These are phyloP conservation scores for Gentiana dahurica DNA, from an alignment of 257 asterid species.

Conservation along the genomic window DNA sequence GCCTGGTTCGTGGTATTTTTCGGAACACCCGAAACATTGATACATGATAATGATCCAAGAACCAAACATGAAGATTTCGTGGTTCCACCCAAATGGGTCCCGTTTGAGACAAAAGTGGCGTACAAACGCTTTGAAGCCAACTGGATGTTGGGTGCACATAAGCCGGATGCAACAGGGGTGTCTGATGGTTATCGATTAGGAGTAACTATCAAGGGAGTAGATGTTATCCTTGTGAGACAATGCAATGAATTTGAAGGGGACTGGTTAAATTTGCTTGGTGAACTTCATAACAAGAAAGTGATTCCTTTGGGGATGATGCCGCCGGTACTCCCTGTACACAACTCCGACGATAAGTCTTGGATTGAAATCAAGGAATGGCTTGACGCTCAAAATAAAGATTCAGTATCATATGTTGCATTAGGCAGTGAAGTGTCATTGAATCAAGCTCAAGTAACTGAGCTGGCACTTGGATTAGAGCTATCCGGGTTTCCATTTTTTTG, in stretches of 20 bases:
- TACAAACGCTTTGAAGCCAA: constrained; percentile 6
- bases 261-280: constrained; percentile 16
- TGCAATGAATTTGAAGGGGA: constrained; percentile 17
- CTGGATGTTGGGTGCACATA: neutral
- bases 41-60: constrained; percentile 7
- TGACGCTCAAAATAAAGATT: constrained; percentile 5
- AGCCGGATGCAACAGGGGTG: constrained; percentile 9
- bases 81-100: constrained; percentile 23
- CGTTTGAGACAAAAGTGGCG: constrained; percentile 4
- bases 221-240: constrained; percentile 9
- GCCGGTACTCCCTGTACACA: neutral
- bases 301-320: constrained; percentile 21
- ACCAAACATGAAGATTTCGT: constrained; percentile 14
- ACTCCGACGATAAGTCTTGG: constrained; percentile 5
- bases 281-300: constrained; percentile 14
- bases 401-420: constrained; percentile 19
- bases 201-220: neutral
- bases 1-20: constrained; percentile 15
- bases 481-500: constrained; percentile 23
- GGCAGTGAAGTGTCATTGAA: constrained; percentile 21
- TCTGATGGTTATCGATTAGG: constrained; percentile 2
- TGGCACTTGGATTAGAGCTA: constrained; percentile 21
- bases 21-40: constrained; percentile 12
- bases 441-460: constrained; percentile 20
- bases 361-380: constrained; percentile 9